Base-by-base conservation (phyloP, 2,329 filamentous ascomycete species). In the Hypoxylon rubiginosum region DNA sequence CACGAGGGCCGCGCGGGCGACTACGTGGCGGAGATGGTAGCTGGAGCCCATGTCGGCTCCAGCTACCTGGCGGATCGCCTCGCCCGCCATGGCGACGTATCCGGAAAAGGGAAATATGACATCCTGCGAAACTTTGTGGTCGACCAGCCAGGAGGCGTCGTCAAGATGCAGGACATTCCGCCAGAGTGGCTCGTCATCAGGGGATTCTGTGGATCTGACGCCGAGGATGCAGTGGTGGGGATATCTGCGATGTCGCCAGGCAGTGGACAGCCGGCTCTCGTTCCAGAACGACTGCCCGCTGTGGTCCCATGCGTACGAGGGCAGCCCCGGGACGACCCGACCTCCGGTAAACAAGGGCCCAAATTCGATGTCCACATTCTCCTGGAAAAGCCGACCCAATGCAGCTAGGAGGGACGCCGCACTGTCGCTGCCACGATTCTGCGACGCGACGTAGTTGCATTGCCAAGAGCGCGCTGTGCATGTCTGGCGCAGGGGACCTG, bases 1-100 rank as follows among this genome's bases (percentile, higher is more conserved):
- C 0, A 79, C 70, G 11, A 82, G 59, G 3, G 78, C 78, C 0
- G 74, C 66, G 11, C 71, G 66, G n/a, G 77, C 66, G 6, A 70
- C 64, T 1, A 80, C 63, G 24, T 79, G 71, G 0, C 73, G 72
- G 13, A 81, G 39, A 13, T 67, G 68, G 41, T 75, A 78, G 4
- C 69, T 72, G 1, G 64, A 51, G 53, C 67, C 58, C 11, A 24
- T 21, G 7, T 68, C 64, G 21, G 61, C 62, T 3, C 48, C 55
- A 13, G 57, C 59, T 46, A 64, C 62, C 54, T 74, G 72, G 13
- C 69, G 66, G 21, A 66, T 69, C 1, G 73, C 75, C 56, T 77
- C 75, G 28, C 76, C 70, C 7, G 72, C 75, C 65, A 75, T 73
- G 17, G 68, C 66, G 8, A 75, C 62, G 65, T 76, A 75, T 5